Base-by-base conservation (phyloP, 257 asterid genomes). In the Petunia secreta region DNA sequence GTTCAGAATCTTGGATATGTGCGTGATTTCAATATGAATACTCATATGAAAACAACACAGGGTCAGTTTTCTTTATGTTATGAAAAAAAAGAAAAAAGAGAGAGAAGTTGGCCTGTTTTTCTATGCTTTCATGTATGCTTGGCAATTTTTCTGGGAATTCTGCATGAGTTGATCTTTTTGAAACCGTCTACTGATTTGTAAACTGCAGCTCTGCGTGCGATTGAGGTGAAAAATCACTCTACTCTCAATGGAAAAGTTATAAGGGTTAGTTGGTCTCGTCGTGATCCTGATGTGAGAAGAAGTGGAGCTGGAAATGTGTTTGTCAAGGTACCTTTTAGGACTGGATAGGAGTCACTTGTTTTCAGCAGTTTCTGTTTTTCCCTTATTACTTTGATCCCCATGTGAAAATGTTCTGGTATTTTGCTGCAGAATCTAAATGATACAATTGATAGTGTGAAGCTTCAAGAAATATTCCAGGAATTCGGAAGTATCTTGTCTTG, bases 291-390 rank as follows among this genome's bases (percentile, higher is more conserved):
- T 80, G 80, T 78, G 8, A 88, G 94, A 39, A 88, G 65, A 79
- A 91, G 88, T 55, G 89, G 85, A 62, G 52, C 82, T 38, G 95
- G 91, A 4, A 93, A 90, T 80, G 81, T 93, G 14, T 93, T 89
- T 75, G 81, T 93, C 34, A 93, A 93, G 94, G 97, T 91, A 84
- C 63, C 13, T 5, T 58, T 43, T 78, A 54, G 36, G 40, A 50
- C 52, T 80, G 40, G 40, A 57, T 75, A 74, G 43, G 44, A 48
- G 34, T 71, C 53, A 58, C 50, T 40, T 16, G 41, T 9, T 38
- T 13, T 8, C 4, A 16, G 25, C 52, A 71, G 3, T 6, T 25
- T 71, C 62, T 71, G 34, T 76, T 6, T 13, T 71, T 67, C 13
- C 43, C 15, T 54, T 41, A 8, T 65, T 53, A 5, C 14, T 41